Percentiles rank a stretch among this genome's conserved stretches.
These are phyloP conservation scores for Phenoliferia sp. DNA, from an alignment of 1,284 basidiomycete species.

Conservation along the genomic window DNA sequence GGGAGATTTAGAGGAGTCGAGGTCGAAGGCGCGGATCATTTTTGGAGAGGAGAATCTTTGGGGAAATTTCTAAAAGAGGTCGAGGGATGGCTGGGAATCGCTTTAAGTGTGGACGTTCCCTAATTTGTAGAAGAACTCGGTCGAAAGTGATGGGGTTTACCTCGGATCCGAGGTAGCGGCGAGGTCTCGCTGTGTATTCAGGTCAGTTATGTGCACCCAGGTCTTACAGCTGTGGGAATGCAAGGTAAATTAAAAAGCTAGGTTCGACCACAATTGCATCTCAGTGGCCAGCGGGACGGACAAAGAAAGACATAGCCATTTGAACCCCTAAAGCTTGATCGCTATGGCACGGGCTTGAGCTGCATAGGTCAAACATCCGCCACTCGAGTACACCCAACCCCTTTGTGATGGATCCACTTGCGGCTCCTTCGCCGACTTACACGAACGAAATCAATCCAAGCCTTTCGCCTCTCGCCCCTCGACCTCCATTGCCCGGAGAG, in stretches of 20 bases:
- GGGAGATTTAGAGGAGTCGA: background rate
- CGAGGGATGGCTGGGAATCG: background rate
- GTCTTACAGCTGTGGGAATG: too few species aligned
- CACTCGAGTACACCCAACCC: background rate
- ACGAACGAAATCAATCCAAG: background rate
- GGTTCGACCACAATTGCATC: too few species aligned
- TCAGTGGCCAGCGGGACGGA: too few species aligned
- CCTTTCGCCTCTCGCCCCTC: constrained; percentile 12
- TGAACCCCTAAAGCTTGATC: background rate
- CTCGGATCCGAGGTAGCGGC: too few species aligned
- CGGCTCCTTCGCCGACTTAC: background rate
- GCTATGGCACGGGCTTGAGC: background rate
- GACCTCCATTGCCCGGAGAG: constrained; percentile 12
- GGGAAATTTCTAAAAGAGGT: background rate
- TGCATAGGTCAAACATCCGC: background rate
- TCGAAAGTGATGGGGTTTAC: too few species aligned
- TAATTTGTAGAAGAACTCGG: background rate
- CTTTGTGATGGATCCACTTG: background rate
- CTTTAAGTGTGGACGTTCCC: background rate
- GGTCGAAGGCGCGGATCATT: background rate
- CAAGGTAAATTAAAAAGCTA: too few species aligned
- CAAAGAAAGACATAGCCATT: too few species aligned
- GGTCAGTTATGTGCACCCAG: too few species aligned
- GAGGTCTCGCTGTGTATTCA: too few species aligned
- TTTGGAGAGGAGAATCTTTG: background rate